phyloP scores from a whole-genome alignment of 2,329 filamentous ascomycete genomes.

The Furcasterigmium sp. region DNA sequence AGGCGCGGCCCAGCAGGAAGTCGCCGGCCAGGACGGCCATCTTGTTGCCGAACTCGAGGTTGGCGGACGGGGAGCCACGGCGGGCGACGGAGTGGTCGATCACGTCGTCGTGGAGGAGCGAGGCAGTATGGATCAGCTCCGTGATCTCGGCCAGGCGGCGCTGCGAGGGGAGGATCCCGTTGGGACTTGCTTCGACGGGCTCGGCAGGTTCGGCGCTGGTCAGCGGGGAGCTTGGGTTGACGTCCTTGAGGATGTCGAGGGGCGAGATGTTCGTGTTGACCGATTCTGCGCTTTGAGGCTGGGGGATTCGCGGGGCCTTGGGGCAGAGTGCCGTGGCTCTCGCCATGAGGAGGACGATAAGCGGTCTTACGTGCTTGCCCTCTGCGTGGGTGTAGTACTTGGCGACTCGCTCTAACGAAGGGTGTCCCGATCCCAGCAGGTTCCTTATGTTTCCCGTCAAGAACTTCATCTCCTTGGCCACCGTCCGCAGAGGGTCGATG shows the following conservation, averaged over 20 bases:
- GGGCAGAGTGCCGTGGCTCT: conserved; percentile 79
- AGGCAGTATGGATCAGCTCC: conserved; percentile 95
- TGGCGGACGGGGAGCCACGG: conserved; percentile 80
- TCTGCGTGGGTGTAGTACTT: conserved; percentile 98
- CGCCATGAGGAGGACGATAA: conserved; percentile 95
- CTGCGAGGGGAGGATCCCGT: conserved; percentile 88
- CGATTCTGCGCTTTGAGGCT: conserved; percentile 34
- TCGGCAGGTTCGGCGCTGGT: conserved; percentile 33
- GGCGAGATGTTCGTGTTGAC: conserved; percentile 54
- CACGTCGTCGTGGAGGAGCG: conserved; percentile 94
- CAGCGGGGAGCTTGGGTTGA: conserved; percentile 64
- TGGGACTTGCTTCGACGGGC: conserved; percentile 38
- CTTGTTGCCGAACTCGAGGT: conserved; percentile 96
- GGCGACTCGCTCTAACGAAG: conserved; percentile 86
- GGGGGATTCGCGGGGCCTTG: conserved; percentile 40
- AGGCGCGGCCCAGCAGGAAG: conserved; percentile 88
- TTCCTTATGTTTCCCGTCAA: conserved; percentile 90
- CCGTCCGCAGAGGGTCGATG: conserved; percentile 81
- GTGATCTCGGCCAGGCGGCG: conserved; percentile 92
- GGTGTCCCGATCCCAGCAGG: conserved; percentile 89
- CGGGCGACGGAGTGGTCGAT: conserved; percentile 88
- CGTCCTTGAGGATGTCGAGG: conserved; percentile 62
- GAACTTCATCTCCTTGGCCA: conserved; percentile 96
- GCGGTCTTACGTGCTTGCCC: conserved; percentile 92
- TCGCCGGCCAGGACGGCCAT: conserved; percentile 98